Evolutionary conservation across 2,329 filamentous ascomycete species (phyloP), one percentile per base, ranked within the genome.

Genomic region (Atkinsonella hypoxylon): DNA sequence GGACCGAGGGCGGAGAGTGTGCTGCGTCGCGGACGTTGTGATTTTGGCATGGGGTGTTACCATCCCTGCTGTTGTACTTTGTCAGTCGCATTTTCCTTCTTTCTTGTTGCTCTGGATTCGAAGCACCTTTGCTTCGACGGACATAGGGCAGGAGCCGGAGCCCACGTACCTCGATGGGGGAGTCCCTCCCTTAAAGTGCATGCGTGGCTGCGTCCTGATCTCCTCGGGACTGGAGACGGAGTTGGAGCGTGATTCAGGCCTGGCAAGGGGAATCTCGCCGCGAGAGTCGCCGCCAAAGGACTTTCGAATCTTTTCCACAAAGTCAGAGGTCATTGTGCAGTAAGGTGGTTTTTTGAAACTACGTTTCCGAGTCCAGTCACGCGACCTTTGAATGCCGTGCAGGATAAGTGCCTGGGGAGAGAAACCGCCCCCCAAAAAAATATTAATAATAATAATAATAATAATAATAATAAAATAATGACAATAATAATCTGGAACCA

Each of bases 1-100:
- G 43, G 2, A 56, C 54, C 7, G 61, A 64, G 0, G 62, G 62
- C 5, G 61, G 61, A 2, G 56, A 57, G 6, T 57, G 56, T 2
- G 61, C 53, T 1, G 61, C 62, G 40, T 64, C 58, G 13, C 48
- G 48, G 47, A 53, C 43, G 39, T 53, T n/a, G 10, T 49, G 43
- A 17, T 49, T 52, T 7, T 41, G 18, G 42, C 51, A 36, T 38
- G 8, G 30, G 12, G 17, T 12, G 38, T 7, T n/a, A 36, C 18
- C 26, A 17, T 34, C 26, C 9, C 15, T 36, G 8, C 41, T 39
- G 20, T 7, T 26, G 34, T 22, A 8, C 8, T 4, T 26, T 39
- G 43, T 17, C 6, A 43, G 26, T 26, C 22, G 22, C n/a, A n/a
- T n/a, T n/a, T n/a, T n/a, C n/a, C n/a, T n/a, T n/a, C n/a, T n/a